Conservation (phyloP, 805 yeast species). For the Candida takata region DNA sequence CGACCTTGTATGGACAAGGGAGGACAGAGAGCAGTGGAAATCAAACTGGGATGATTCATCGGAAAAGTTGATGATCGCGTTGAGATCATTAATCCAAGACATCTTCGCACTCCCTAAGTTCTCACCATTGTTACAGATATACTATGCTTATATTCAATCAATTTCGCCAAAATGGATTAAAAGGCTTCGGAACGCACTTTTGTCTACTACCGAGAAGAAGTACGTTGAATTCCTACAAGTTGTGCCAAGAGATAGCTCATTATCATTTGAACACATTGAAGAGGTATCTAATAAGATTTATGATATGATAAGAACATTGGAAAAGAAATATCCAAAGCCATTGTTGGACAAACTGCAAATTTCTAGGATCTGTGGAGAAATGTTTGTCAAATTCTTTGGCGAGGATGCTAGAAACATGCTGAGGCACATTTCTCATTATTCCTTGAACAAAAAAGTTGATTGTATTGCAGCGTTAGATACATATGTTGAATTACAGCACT, state of each 20-base stretch:
- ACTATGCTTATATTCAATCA: constrained; percentile 43
- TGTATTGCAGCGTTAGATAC: constrained; percentile 39
- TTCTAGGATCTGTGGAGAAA: constrained; percentile 39
- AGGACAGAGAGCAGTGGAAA: constrained; percentile 47
- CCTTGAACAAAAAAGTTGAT: constrained; percentile 28
- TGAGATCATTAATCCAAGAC: constrained; percentile 36
- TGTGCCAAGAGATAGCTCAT: constrained; percentile 53
- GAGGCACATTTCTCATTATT: constrained; percentile 39
- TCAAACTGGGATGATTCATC: constrained; percentile 39
- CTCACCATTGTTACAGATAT: constrained; percentile 41
- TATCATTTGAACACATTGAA: constrained; percentile 48
- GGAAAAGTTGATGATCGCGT: constrained; percentile 37
- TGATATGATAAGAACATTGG: constrained; percentile 41
- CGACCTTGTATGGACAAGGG: constrained; percentile 32
- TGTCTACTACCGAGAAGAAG: constrained; percentile 35
- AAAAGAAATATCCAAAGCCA: constrained; percentile 53
- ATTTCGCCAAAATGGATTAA: constrained; percentile 30
- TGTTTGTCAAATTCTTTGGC: constrained; percentile 45
- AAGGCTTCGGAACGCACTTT: constrained; percentile 29
- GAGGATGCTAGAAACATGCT: constrained; percentile 47
- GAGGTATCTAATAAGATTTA: constrained; percentile 50
- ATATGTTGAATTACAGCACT: constrained; percentile 44
- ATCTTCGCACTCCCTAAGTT: constrained; percentile 49
- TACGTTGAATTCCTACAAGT: constrained; percentile 36
- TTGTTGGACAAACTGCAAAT: constrained; percentile 53